phyloP scores from a whole-genome alignment of 805 yeast genomes.

The Sungouiella thailandica region DNA sequence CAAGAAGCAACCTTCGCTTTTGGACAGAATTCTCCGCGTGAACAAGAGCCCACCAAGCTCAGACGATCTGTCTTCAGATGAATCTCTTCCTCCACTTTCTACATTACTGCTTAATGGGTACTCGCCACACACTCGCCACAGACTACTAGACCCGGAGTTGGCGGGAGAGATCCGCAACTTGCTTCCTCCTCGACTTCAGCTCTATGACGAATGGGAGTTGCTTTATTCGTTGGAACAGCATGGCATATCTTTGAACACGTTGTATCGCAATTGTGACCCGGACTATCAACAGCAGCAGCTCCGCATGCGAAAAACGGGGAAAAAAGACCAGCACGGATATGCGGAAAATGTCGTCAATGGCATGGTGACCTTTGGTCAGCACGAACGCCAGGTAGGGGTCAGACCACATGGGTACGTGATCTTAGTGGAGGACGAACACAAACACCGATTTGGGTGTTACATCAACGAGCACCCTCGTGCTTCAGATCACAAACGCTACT shows the following conservation, averaged over 20 bases:
- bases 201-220: slow-evolving; percentile 72
- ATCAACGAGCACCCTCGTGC: slow-evolving; percentile 69
- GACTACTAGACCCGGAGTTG: slow-evolving; percentile 54
- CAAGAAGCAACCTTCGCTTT: too few relatives aligned
- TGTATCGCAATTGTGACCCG: slow-evolving; percentile 57
- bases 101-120: slow-evolving; percentile 61
- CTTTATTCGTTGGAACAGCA: slow-evolving; percentile 86
- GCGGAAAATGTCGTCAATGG: slow-evolving; percentile 30
- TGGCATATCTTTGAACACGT: slow-evolving; percentile 80
- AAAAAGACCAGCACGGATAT: slow-evolving; percentile 25
- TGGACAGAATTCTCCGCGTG: too few relatives aligned
- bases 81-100: slow-evolving; percentile 43
- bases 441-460: slow-evolving; percentile 73
- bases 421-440: slow-evolving; percentile 60
- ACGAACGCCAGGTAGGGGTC: slow-evolving; percentile 10
- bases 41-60: too few relatives aligned
- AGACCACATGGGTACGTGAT: slow-evolving; percentile 66
- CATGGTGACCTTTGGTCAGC: slow-evolving; percentile 26
- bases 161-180: slow-evolving; percentile 71
- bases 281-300: slow-evolving; percentile 25
- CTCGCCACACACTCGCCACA: slow-evolving; percentile 48
- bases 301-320: slow-evolving; percentile 9
- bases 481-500: slow-evolving; percentile 66
- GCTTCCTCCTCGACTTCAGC: slow-evolving; percentile 74
- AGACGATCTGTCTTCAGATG: slow-evolving; percentile 1